Evolutionary conservation across 129 eudicot genomes (phyloP).

Genomic region (Apium graveolens): DNA sequence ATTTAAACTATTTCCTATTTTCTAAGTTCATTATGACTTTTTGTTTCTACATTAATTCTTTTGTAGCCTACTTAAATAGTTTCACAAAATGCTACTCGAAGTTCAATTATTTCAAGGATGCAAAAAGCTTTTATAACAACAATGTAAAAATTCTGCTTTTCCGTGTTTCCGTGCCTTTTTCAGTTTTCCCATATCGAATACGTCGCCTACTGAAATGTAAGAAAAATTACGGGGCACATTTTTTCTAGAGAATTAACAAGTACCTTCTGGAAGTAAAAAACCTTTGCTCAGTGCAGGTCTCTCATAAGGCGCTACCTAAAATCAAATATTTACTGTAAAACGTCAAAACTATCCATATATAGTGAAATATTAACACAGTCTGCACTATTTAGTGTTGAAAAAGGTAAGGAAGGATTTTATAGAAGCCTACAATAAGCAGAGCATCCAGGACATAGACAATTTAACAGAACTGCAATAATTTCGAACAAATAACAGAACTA

Average conservation of each 20-base stretch:
- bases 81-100: background rate
- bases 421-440: background rate
- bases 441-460: background rate
- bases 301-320: constrained; percentile 94
- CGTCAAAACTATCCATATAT: background rate
- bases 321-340: constrained; percentile 8
- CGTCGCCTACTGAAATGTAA: background rate
- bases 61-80: background rate
- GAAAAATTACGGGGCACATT: background rate
- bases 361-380: background rate
- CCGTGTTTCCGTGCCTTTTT: background rate
- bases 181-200: background rate
- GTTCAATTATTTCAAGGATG: background rate
- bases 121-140: background rate
- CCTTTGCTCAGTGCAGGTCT: constrained; percentile 99
- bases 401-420: background rate
- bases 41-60: background rate
- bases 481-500: background rate
- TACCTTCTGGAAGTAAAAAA: constrained; percentile 97
- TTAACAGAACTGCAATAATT: too few species aligned
- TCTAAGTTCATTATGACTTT: background rate
- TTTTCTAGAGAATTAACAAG: background rate
- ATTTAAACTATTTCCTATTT: background rate
- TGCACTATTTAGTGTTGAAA: too few species aligned
- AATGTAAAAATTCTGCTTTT: background rate